Percentiles rank a stretch among this genome's conserved stretches.
phyloP scores from a whole-genome alignment of 495 filamentous ascomycete genomes.

The Lasiosphaeria miniovina region DNA sequence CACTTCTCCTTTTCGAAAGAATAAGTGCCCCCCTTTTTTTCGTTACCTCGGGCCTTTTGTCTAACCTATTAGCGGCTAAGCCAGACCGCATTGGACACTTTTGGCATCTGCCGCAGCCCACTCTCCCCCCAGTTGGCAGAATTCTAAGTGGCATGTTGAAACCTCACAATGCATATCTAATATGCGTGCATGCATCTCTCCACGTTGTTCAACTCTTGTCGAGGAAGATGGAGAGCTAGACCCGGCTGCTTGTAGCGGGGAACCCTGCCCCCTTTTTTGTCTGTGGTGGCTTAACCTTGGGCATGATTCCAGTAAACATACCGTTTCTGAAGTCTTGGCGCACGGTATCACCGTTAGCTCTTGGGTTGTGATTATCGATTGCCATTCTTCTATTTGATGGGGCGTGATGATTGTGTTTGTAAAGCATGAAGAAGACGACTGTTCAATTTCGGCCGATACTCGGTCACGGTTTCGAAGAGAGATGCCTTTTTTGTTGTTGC shows the following conservation, averaged over 20 bases:
- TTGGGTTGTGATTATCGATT: too few species aligned
- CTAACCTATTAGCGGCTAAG: too few species aligned
- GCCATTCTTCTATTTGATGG: too few species aligned
- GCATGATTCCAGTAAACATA: not conserved
- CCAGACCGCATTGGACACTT: not conserved
- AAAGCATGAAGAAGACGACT: not conserved
- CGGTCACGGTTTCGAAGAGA: not conserved
- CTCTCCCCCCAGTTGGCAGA: not conserved
- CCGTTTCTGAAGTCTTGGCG: not conserved
- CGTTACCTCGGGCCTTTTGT: too few species aligned
- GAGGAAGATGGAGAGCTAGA: not conserved
- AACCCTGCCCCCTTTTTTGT: not conserved
- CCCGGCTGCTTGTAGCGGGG: not conserved
- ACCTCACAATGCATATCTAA: not conserved
- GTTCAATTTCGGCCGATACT: slow-evolving; percentile 7
- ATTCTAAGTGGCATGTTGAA: not conserved
- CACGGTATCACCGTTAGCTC: not conserved
- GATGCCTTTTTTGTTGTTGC: not conserved
- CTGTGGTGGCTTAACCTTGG: not conserved
- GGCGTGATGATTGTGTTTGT: not conserved
- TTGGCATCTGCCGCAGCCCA: not conserved
- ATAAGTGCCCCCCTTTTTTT: too few species aligned
- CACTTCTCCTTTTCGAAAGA: too few species aligned
- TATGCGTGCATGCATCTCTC: not conserved
- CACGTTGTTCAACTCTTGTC: not conserved